Percentiles rank a stretch among this genome's conserved stretches.
These are phyloP conservation scores for Rosa multiflora DNA, from an alignment of 306 rosid genomes.

Conservation along the genomic window DNA sequence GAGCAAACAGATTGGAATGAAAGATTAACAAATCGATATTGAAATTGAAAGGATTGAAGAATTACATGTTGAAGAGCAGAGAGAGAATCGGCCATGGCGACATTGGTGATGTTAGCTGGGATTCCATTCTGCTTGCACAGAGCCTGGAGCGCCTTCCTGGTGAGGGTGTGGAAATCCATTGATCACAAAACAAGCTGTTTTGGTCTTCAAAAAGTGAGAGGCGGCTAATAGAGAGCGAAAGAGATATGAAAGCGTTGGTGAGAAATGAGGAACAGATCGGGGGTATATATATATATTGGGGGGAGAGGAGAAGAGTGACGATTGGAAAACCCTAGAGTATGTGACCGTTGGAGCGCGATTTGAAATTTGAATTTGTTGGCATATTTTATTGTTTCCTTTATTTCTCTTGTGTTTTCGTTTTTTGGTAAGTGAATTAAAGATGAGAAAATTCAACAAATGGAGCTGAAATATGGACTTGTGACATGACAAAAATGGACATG, in stretches of 20 bases:
- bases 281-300: slow-evolving; percentile 1
- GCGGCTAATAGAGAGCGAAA: not conserved
- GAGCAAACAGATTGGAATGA: not conserved
- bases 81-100: slow-evolving; percentile 88
- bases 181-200: slow-evolving; percentile 55
- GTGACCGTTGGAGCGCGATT: slow-evolving; percentile 53
- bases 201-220: slow-evolving; percentile 1
- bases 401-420: not conserved
- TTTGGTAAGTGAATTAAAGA: not conserved
- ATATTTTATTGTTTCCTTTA: not conserved
- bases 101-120: slow-evolving; percentile 78
- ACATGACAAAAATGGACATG: no score
- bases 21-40: not conserved
- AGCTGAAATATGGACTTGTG: not conserved
- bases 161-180: slow-evolving; percentile 78
- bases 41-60: not conserved
- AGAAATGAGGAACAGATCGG: slow-evolving; percentile 14
- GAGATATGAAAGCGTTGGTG: slow-evolving; percentile 11
- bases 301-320: slow-evolving; percentile 4
- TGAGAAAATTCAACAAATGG: not conserved
- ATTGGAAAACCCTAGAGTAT: slow-evolving; percentile 41
- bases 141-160: slow-evolving; percentile 78
- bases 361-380: slow-evolving; percentile 25
- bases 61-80: slow-evolving; percentile 55
- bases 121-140: slow-evolving; percentile 93